Evolutionary conservation across 2,329 filamentous ascomycete genomes (phyloP), one percentile per base, ranked within the genome.

Genomic region (Penicillium sp.): DNA sequence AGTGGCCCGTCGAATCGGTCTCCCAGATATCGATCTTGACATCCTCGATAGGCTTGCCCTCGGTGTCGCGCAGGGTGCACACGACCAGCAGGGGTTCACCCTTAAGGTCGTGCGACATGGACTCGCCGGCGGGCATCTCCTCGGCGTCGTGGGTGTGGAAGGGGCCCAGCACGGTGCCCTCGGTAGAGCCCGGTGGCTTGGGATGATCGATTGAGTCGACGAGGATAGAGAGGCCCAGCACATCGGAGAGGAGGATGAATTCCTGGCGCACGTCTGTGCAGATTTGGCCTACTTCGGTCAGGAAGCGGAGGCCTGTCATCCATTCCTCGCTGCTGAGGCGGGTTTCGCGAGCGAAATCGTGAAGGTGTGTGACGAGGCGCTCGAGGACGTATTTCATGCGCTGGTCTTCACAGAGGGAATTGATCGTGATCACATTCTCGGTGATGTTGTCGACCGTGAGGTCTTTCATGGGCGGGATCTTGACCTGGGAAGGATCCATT

Each of bases 21-120:
- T 91, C 87, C 87, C 87, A 93, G 54, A 93, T 84, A 66, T 93
- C 87, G 51, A 91, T 78, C 63, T 83, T 87, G 24, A 84, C 86
- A 38, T 74, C 80, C 1, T 70, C 52, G 24, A 93, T 73, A 0
- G 87, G 82, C 1, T 72, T 74, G 0, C 85, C 86, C 0, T 68
- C 32, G 0, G 78, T 80, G 64, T 89, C 84, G 52, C 77, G 80
- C 46, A 91, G 72, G 0, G 77, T 85, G 72, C 87, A 89, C n/a
- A 89, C 64, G 4, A 86, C 84, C 11, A 91, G 76, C 53, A 87
- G 78, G 0, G 84, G 79, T 55, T 85, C 78, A 41, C 87, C 87
- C 26, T 79, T 71, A 0, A 82, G 78, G 58, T 89, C 86, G 46
- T 81, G 79, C 1, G 82, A 81, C 70, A 91, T 87, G 47, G 64